A percentile compares a stretch with the other conserved stretches of the same genome.
Evolutionary conservation across 1,139 yeast genomes (phyloP).

Genomic region (Pneumocystis jirovecii): DNA sequence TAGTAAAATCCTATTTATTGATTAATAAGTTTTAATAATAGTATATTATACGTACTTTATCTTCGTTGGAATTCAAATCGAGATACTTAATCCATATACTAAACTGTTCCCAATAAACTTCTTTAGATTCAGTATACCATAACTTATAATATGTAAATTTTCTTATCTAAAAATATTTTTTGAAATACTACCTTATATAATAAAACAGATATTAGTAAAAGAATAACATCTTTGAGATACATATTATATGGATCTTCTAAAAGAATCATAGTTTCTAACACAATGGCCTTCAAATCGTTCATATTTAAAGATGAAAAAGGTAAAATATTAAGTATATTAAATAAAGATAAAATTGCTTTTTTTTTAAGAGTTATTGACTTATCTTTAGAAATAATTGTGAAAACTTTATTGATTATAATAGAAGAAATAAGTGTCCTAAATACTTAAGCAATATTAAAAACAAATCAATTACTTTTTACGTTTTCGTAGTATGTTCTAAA

Average conservation of each 20-base stretch:
- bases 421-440: background rate
- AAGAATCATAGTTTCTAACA: background rate
- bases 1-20: constrained; percentile 13
- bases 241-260: background rate
- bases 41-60: background rate
- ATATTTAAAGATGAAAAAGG: background rate
- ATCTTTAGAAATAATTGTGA: background rate
- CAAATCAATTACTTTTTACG: background rate
- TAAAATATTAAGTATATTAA: background rate
- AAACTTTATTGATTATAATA: background rate
- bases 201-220: background rate
- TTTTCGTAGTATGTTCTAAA: background rate
- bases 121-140: background rate
- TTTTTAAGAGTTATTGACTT: background rate
- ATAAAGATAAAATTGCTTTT: background rate
- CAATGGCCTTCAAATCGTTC: background rate
- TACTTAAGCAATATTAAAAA: background rate
- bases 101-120: background rate
- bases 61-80: background rate
- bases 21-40: background rate
- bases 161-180: background rate
- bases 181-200: background rate
- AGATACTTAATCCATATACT: background rate
- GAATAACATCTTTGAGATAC: background rate
- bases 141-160: background rate